These are phyloP conservation scores for Asterella californica DNA, from an alignment of 225 moss, liverwort and hornwort species.

Conservation along the genomic window DNA sequence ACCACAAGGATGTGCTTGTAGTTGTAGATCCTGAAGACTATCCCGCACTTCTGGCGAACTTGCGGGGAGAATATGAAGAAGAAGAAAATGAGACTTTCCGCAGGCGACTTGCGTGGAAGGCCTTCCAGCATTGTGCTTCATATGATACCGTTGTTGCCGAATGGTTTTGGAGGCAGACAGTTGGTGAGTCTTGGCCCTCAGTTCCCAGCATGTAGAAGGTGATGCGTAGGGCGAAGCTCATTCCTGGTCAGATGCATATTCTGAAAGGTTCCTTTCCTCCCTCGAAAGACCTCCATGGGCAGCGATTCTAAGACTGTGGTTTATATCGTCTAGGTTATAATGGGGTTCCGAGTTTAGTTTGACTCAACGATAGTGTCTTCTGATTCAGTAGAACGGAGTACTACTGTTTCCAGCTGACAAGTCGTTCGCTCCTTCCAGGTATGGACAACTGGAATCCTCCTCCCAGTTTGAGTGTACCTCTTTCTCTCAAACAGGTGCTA, in stretches of 20 bases:
- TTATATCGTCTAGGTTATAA: too few species aligned
- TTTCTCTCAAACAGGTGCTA: constrained; percentile 69
- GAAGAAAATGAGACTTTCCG: constrained; percentile 57
- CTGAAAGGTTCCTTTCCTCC: neutral
- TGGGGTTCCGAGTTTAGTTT: too few species aligned
- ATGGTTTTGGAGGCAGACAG: constrained; percentile 83
- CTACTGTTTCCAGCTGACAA: neutral
- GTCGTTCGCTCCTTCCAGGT: constrained; percentile 16
- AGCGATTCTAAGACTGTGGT: neutral
- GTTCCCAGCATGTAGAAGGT: neutral
- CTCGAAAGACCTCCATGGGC: neutral
- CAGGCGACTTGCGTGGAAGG: constrained; percentile 89
- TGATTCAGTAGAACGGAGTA: too few species aligned
- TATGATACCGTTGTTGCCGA: constrained; percentile 92
- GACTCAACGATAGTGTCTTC: neutral
- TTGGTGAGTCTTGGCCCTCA: constrained; percentile 1
- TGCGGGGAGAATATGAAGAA: constrained; percentile 62
- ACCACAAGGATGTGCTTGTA: constrained; percentile 93
- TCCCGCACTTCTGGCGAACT: constrained; percentile 52
- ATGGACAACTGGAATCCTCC: constrained; percentile 53
- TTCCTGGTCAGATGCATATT: neutral
- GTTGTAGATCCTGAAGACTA: constrained; percentile 95
- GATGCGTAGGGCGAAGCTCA: neutral
- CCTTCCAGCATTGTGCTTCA: constrained; percentile 85
- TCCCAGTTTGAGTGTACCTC: constrained; percentile 71